These are phyloP conservation scores for Annulohypoxylon truncatum DNA, from an alignment of 2,329 filamentous ascomycete genomes.

Conservation along the genomic window DNA sequence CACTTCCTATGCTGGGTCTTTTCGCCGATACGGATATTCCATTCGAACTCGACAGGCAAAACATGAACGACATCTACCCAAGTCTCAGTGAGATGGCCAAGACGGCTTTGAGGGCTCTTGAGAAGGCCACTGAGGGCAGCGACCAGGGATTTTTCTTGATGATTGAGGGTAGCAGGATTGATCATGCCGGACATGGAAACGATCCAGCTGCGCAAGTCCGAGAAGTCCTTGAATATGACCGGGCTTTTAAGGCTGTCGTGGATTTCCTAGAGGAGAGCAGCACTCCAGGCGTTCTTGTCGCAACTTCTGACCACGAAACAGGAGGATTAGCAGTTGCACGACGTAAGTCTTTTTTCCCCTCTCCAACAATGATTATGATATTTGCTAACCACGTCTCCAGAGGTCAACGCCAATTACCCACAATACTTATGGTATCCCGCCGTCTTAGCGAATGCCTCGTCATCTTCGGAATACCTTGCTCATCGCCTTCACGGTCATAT, in stretches of 20 bases:
- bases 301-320: conserved; percentile 96
- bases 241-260: conserved; percentile 82
- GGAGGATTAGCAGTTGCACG: conserved; percentile 86
- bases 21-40: conserved; percentile 87
- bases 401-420: conserved; percentile 64
- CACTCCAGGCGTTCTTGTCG: conserved; percentile 82
- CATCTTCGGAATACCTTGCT: conserved; percentile 78
- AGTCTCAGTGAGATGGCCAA: conserved; percentile 91
- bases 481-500: conserved; percentile 72
- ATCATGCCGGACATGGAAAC: conserved; percentile 90
- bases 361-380: conserved; percentile 48
- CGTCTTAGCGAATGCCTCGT: conserved; percentile 80
- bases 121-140: conserved; percentile 81
- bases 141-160: conserved; percentile 98
- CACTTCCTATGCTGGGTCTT: conserved; percentile 86
- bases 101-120: conserved; percentile 82
- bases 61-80: conserved; percentile 83
- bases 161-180: conserved; percentile 97
- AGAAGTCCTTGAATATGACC: conserved; percentile 96
- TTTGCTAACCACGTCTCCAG: conserved; percentile 56
- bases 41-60: conserved; percentile 90
- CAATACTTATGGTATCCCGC: conserved; percentile 83
- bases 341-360: conserved; percentile 66
- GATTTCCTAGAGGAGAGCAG: conserved; percentile 83
- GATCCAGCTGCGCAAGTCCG: conserved; percentile 86